Percentiles rank a stretch among this genome's conserved stretches.
Evolutionary conservation across 768 basidiomycete species (phyloP).

Genomic region (Krasilnikovozyma curviuscula): DNA sequence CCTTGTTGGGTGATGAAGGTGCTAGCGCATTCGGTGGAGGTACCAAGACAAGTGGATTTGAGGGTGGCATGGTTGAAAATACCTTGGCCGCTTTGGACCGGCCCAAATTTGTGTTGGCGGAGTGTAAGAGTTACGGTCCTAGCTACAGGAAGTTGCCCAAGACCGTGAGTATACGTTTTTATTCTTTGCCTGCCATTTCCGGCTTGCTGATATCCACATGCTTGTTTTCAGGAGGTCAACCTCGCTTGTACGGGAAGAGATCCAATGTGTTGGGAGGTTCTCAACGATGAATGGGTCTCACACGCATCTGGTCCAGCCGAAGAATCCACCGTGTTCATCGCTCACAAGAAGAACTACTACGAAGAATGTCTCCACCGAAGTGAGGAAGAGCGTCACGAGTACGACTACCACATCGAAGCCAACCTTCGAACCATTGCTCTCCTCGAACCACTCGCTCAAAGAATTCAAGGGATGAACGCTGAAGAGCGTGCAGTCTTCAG

Average conservation of each 20-base stretch:
- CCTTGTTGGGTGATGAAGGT: slow-evolving; percentile 61
- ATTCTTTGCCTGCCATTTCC: background rate
- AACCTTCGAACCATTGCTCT: slow-evolving; percentile 75
- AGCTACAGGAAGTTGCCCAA: slow-evolving; percentile 81
- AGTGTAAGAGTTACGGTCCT: slow-evolving; percentile 45
- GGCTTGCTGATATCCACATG: background rate
- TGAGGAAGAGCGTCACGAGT: slow-evolving; percentile 96
- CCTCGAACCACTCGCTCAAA: slow-evolving; percentile 64
- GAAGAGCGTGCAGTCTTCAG: slow-evolving; percentile 69
- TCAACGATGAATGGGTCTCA: slow-evolving; percentile 96
- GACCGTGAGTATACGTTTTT: slow-evolving; percentile 41
- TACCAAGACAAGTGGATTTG: slow-evolving; percentile 36
- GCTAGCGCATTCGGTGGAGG: slow-evolving; percentile 23
- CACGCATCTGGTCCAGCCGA: slow-evolving; percentile 98
- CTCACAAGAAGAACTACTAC: slow-evolving; percentile 90
- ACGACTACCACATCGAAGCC: slow-evolving; percentile 83
- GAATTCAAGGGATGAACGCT: slow-evolving; percentile 69
- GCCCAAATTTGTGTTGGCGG: slow-evolving; percentile 39
- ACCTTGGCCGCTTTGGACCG: slow-evolving; percentile 49
- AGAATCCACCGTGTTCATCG: slow-evolving; percentile 66
- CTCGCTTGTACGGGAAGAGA: slow-evolving; percentile 88
- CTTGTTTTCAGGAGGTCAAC: slow-evolving; percentile 46
- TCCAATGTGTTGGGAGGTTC: slow-evolving; percentile 78
- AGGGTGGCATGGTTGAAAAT: slow-evolving; percentile 57
- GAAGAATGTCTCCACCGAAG: slow-evolving; percentile 92